These are phyloP conservation scores for Dendrobium nobile DNA, from an alignment of 106 monocot species.

Conservation along the genomic window DNA sequence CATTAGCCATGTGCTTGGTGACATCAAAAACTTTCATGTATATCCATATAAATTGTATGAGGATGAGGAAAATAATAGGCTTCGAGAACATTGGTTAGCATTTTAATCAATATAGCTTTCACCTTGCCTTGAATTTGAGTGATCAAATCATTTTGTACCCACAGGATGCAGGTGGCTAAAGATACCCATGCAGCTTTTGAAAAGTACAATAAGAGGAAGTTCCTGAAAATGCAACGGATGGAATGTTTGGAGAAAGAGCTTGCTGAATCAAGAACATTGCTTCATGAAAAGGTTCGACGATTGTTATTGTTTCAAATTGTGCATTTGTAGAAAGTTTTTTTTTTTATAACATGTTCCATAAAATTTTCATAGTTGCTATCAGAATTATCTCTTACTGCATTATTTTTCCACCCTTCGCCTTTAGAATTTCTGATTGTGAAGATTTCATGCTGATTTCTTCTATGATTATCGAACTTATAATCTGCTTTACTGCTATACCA, in stretches of 20 bases:
- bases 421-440: too few species aligned
- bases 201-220: constrained; percentile 17
- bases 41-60: constrained; percentile 46
- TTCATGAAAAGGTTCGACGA: constrained; percentile 36
- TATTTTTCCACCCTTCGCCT: too few species aligned
- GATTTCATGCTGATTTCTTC: too few species aligned
- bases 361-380: too few species aligned
- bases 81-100: constrained; percentile 66
- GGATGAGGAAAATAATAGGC: constrained; percentile 49
- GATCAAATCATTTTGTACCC: background rate
- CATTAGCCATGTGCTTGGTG: constrained; percentile 59
- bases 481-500: too few species aligned
- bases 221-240: constrained; percentile 22
- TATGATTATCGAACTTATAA: too few species aligned
- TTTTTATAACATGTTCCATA: too few species aligned
- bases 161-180: constrained; percentile 58
- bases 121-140: background rate
- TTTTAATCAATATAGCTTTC: background rate
- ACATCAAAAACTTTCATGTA: constrained; percentile 41
- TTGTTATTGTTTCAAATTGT: background rate
- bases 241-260: constrained; percentile 43
- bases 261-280: constrained; percentile 17
- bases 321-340: too few species aligned
- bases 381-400: too few species aligned
- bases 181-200: constrained; percentile 47